Percentiles rank a stretch among this genome's conserved stretches.
Evolutionary conservation across 176 grass and related monocot genomes (phyloP).

Genomic region (Cenchrus americanus): DNA sequence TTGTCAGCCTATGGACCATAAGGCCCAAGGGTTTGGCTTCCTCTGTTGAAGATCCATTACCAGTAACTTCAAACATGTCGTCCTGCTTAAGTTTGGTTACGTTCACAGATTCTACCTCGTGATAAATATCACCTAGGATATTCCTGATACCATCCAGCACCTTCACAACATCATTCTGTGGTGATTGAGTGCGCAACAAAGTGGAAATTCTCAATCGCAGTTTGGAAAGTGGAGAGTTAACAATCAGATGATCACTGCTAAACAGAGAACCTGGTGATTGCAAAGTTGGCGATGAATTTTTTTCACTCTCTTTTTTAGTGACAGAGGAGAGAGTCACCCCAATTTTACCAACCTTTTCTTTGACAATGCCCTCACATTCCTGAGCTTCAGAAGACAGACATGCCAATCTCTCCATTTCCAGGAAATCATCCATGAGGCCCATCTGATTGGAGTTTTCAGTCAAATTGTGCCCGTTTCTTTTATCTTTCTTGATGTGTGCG

Average conservation of each 20-base stretch:
- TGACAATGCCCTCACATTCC: conserved; percentile 50
- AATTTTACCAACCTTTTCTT: conserved; percentile 59
- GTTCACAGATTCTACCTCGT: conserved; percentile 54
- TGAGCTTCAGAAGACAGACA: conserved; percentile 61
- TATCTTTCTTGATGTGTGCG: conserved; percentile 81
- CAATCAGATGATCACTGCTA: conserved; percentile 50
- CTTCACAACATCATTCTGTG: conserved; percentile 61
- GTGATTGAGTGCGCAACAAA: conserved; percentile 61
- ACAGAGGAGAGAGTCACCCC: conserved; percentile 46
- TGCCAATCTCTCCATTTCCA: conserved; percentile 98
- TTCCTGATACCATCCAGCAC: conserved; percentile 68
- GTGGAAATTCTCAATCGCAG: conserved; percentile 75
- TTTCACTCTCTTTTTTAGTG: conserved; percentile 50
- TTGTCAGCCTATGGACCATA: conserved; percentile 53
- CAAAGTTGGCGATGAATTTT: conserved; percentile 37
- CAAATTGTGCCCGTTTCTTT: conserved; percentile 55
- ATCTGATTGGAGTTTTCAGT: conserved; percentile 69
- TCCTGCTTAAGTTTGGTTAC: conserved; percentile 23
- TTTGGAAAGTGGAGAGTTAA: conserved; percentile 52
- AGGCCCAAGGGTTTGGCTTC: conserved; percentile 33
- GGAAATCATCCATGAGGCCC: conserved; percentile 99
- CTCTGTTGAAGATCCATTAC: conserved; percentile 23
- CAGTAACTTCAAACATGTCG: conserved; percentile 38
- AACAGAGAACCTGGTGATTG: conserved; percentile 6
- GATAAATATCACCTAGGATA: conserved; percentile 79